Conservation (phyloP, 2,329 filamentous ascomycete species). For the Emergomyces pasteurianus region DNA sequence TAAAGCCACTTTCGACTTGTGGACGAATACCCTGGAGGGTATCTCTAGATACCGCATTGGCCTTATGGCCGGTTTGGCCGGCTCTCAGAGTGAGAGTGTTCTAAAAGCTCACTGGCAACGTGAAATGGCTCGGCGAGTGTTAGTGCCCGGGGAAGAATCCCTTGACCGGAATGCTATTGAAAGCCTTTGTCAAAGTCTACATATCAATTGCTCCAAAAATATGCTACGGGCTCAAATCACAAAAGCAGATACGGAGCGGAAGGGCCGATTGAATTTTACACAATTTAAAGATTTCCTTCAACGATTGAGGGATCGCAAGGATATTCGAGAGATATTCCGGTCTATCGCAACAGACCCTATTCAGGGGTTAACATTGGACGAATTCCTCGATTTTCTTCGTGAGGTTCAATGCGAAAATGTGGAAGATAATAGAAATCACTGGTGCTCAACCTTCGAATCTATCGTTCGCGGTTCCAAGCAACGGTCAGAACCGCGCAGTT, state of each 20-base stretch:
- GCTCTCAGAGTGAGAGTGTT: constrained; percentile 66
- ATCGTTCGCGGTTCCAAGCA: constrained; percentile 50
- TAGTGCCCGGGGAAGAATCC: constrained; percentile 45
- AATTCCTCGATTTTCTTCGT: constrained; percentile 66
- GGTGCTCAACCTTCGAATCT: constrained; percentile 61
- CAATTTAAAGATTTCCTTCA: constrained; percentile 79
- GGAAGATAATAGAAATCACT: constrained; percentile 50
- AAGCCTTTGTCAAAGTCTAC: constrained; percentile 73
- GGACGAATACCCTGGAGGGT: constrained; percentile 72
- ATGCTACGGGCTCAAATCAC: constrained; percentile 64
- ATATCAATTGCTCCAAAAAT: constrained; percentile 76
- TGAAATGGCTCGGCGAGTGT: constrained; percentile 58
- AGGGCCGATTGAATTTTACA: constrained; percentile 58
- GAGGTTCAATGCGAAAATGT: constrained; percentile 66
- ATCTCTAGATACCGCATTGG: constrained; percentile 79
- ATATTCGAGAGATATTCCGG: constrained; percentile 64
- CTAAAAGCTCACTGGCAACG: constrained; percentile 75
- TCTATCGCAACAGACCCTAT: constrained; percentile 47
- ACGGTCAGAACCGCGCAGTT: constrained; percentile 36
- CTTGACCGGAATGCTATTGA: constrained; percentile 71
- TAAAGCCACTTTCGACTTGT: constrained; percentile 58
- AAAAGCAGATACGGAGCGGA: constrained; percentile 53
- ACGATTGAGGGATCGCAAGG: constrained; percentile 70
- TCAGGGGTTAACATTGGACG: constrained; percentile 54
- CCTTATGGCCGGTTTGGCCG: constrained; percentile 78